phyloP scores from a whole-genome alignment of 352 stramenopile species.

The Phytophthora constricta region DNA sequence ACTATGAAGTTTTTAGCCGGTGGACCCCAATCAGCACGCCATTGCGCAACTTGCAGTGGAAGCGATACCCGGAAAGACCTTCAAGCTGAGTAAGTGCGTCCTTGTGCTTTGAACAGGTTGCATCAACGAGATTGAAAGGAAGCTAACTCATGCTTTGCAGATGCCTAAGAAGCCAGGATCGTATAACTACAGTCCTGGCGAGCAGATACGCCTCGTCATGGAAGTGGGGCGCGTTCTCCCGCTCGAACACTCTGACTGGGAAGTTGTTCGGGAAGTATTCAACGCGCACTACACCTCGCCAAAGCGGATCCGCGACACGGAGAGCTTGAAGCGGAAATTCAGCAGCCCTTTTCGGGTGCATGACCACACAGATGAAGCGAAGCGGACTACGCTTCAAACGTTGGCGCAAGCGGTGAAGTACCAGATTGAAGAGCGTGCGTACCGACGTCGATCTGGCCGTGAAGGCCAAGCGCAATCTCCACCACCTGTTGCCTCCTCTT shows the following conservation, averaged over 20 bases:
- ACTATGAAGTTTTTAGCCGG: too few species aligned
- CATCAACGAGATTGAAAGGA: too few species aligned
- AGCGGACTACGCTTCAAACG: neutral
- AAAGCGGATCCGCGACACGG: neutral
- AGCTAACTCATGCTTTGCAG: neutral
- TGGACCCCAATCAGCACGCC: neutral
- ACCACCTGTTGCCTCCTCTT: neutral
- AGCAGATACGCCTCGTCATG: neutral
- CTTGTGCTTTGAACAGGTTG: neutral
- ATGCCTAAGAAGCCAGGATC: neutral
- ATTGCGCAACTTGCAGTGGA: neutral
- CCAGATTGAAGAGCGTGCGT: neutral
- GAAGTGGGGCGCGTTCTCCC: neutral
- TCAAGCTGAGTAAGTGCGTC: neutral
- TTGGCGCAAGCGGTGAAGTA: neutral
- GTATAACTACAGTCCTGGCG: neutral
- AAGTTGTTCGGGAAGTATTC: neutral
- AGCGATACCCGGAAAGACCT: neutral
- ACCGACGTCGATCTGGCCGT: neutral
- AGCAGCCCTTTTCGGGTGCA: neutral
- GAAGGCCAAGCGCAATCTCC: neutral
- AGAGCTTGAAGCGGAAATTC: conserved; percentile 1
- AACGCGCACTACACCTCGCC: neutral
- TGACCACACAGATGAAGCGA: neutral
- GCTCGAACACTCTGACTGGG: neutral